These are phyloP conservation scores for Cystoderma amianthinum DNA, from an alignment of 768 basidiomycete species.

Conservation along the genomic window DNA sequence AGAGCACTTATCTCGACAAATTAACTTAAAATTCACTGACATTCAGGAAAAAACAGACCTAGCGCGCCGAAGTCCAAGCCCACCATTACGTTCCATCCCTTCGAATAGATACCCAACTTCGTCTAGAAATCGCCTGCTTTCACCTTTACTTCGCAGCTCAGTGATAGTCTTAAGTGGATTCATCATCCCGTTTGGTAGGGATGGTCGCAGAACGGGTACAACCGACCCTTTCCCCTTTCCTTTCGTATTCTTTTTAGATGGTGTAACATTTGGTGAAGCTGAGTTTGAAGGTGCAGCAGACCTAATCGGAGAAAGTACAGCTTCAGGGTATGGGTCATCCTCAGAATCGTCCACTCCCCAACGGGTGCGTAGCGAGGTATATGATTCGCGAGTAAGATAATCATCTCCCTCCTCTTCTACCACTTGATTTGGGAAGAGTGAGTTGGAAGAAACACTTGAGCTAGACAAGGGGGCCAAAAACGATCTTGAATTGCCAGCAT, in stretches of 20 bases:
- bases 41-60: conserved; percentile 36
- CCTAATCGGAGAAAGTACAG: conserved; percentile 18
- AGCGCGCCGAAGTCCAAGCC: conserved; percentile 53
- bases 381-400: conserved; percentile 62
- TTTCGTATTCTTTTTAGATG: conserved; percentile 20
- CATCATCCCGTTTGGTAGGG: conserved; percentile 51
- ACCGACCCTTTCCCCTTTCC: conserved; percentile 31
- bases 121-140: conserved; percentile 73
- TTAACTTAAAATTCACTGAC: not conserved
- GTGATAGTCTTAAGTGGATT: conserved; percentile 77
- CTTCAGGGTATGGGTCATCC: conserved; percentile 47
- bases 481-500: conserved; percentile 74
- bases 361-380: conserved; percentile 62
- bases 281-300: conserved; percentile 12
- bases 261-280: conserved; percentile 27
- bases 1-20: conserved; percentile 38
- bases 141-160: conserved; percentile 75
- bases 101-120: conserved; percentile 85
- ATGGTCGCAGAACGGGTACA: conserved; percentile 12
- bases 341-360: conserved; percentile 82
- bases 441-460: conserved; percentile 15
- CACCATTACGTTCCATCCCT: conserved; percentile 52
- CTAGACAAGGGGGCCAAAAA: conserved; percentile 62
- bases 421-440: conserved; percentile 7
- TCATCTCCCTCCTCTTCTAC: conserved; percentile 37